phyloP scores from a whole-genome alignment of 108 stramenopile genomes.

The Stephanodiscus minutulus region DNA sequence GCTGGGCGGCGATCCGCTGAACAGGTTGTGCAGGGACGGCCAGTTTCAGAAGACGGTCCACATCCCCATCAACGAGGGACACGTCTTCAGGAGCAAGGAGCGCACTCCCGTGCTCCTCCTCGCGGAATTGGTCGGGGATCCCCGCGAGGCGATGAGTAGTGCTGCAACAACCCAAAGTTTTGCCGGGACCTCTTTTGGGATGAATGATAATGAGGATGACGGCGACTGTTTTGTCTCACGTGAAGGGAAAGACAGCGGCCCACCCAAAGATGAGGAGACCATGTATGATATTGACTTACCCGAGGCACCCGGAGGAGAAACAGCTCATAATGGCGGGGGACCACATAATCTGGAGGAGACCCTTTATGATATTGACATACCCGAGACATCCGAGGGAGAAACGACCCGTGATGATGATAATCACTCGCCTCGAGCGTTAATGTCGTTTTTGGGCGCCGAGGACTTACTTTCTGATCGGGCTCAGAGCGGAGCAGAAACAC shows the following conservation, averaged over 20 bases:
- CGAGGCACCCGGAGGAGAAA: not conserved
- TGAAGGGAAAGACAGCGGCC: not conserved
- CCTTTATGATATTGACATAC: no score
- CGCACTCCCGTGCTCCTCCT: slow-evolving; percentile 84
- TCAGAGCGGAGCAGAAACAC: not conserved
- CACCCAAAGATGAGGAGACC: not conserved
- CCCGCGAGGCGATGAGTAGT: not conserved
- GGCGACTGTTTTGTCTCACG: not conserved
- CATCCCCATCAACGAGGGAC: slow-evolving; percentile 80
- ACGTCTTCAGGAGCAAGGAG: slow-evolving; percentile 90
- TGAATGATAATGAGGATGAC: not conserved
- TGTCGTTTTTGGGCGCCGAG: not conserved
- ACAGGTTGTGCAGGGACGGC: slow-evolving; percentile 46
- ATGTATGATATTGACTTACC: not conserved
- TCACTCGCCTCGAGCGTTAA: no score
- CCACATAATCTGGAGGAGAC: no score
- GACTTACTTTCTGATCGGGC: not conserved
- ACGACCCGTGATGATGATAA: no score
- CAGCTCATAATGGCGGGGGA: not conserved
- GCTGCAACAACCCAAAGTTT: not conserved
- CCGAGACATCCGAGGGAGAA: no score
- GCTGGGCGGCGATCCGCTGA: slow-evolving; percentile 85
- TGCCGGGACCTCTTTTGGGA: not conserved
- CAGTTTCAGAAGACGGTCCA: slow-evolving; percentile 58
- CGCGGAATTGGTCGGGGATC: slow-evolving; percentile 58